A percentile compares a stretch with the other conserved stretches of the same genome.
phyloP scores from a whole-genome alignment of 768 basidiomycete genomes.

The Asterophora lycoperdoides region DNA sequence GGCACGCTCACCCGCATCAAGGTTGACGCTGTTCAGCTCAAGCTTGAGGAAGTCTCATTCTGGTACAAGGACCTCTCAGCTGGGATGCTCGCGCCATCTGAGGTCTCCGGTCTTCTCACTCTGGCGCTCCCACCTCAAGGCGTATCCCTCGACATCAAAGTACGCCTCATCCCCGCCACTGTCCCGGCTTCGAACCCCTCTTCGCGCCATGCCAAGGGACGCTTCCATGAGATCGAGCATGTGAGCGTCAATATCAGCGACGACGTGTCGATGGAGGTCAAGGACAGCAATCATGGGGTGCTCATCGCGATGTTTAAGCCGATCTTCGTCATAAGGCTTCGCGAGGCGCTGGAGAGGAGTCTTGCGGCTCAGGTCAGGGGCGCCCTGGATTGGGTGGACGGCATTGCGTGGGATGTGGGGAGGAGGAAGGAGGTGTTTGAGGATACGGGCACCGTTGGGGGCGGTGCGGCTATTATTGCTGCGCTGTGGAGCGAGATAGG shows the following conservation, averaged over 20 bases:
- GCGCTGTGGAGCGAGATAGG: conserved; percentile 72
- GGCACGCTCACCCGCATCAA: conserved; percentile 65
- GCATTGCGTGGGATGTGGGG: conserved; percentile 54
- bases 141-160: conserved; percentile 62
- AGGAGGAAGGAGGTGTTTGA: conserved; percentile 59
- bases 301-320: conserved; percentile 61
- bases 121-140: conserved; percentile 63
- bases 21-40: conserved; percentile 60
- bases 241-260: conserved; percentile 53
- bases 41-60: conserved; percentile 65
- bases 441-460: conserved; percentile 53
- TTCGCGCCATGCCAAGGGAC: conserved; percentile 38
- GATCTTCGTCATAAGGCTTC: conserved; percentile 50
- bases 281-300: conserved; percentile 61
- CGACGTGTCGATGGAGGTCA: conserved; percentile 50
- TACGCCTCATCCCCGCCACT: conserved; percentile 57
- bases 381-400: conserved; percentile 49
- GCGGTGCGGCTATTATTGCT: conserved; percentile 43
- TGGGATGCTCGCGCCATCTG: conserved; percentile 44
- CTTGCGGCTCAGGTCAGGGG: conserved; percentile 52
- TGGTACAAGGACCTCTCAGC: conserved; percentile 64
- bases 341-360: conserved; percentile 56
- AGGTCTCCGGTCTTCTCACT: conserved; percentile 59
- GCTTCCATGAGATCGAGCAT: conserved; percentile 58
- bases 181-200: conserved; percentile 28